Conservation (phyloP, 345 rosid genomes). For the Brassica juncea region DNA sequence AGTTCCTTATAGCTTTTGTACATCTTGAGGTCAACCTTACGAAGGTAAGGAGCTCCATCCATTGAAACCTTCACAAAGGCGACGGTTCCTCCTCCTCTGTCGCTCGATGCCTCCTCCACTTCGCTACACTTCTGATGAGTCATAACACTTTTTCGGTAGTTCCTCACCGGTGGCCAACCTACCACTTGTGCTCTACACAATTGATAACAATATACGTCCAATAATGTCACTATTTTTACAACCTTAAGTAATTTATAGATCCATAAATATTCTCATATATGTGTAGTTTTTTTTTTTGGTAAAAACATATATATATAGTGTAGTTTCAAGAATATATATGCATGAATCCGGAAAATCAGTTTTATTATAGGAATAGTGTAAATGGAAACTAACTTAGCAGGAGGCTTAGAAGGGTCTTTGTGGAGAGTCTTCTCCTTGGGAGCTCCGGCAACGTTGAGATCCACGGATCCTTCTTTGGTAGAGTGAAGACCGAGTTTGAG, state of each 20-base stretch:
- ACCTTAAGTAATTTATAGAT: background rate
- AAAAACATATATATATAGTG: background rate
- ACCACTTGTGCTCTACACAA: slow-evolving; percentile 75
- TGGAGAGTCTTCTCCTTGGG: slow-evolving; percentile 20
- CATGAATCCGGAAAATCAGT: background rate
- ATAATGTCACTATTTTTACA: slow-evolving; percentile 1
- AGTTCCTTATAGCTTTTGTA: slow-evolving; percentile 80
- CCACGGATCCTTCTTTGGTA: slow-evolving; percentile 30
- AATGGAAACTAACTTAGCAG: slow-evolving; percentile 57
- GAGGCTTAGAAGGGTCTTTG: slow-evolving; percentile 59
- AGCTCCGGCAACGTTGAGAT: slow-evolving; percentile 27
- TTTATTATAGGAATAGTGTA: background rate
- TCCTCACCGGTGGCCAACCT: slow-evolving; percentile 96
- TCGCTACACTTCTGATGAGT: slow-evolving; percentile 53
- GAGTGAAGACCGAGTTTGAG: slow-evolving; percentile 63
- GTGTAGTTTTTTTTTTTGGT: background rate
- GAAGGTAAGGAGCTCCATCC: slow-evolving; percentile 94
- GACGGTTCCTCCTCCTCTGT: slow-evolving; percentile 20
- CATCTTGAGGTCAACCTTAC: slow-evolving; percentile 94
- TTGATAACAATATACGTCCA: background rate
- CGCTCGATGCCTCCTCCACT: slow-evolving; percentile 39
- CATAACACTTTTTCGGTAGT: slow-evolving; percentile 79
- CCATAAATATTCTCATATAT: background rate
- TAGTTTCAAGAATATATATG: background rate
- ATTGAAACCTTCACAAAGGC: slow-evolving; percentile 89